Percentiles rank a stretch among this genome's conserved stretches.
Evolutionary conservation across 2,329 filamentous ascomycete species (phyloP).

Genomic region (Cladorrhinum sp.): DNA sequence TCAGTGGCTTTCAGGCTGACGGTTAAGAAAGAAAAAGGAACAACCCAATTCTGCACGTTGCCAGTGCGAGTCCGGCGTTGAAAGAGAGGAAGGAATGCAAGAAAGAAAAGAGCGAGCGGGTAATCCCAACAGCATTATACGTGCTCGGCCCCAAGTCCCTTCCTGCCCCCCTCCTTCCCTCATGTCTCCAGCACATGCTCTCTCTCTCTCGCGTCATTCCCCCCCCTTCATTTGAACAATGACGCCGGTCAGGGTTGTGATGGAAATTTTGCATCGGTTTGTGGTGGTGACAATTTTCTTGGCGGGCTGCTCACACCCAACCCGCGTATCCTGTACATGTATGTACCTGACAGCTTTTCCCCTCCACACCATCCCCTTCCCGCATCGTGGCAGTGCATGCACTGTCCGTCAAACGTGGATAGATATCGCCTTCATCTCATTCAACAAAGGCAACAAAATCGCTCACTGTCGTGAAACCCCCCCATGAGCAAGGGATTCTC

Average conservation of each 20-base stretch:
- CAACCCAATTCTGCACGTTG: too few relatives aligned
- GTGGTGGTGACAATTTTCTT: background rate
- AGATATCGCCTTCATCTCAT: background rate
- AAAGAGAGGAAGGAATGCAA: background rate
- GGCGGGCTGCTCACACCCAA: background rate
- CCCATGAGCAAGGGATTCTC: background rate
- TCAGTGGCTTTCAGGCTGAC: background rate
- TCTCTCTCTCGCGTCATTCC: background rate
- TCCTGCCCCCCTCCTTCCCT: background rate
- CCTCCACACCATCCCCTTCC: background rate
- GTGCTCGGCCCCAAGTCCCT: background rate
- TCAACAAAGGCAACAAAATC: background rate
- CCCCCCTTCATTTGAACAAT: background rate
- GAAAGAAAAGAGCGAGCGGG: background rate
- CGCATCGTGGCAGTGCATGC: background rate
- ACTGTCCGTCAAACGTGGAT: background rate
- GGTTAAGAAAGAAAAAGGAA: background rate
- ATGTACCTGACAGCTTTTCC: background rate
- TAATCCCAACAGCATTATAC: background rate
- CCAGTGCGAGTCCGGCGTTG: too few relatives aligned
- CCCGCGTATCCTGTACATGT: background rate
- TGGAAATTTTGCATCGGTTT: background rate
- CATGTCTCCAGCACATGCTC: background rate
- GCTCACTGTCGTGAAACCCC: background rate
- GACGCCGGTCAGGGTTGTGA: background rate